Base-by-base conservation (phyloP, 495 filamentous ascomycete genomes). In the Thermothielavioides terrestris region DNA sequence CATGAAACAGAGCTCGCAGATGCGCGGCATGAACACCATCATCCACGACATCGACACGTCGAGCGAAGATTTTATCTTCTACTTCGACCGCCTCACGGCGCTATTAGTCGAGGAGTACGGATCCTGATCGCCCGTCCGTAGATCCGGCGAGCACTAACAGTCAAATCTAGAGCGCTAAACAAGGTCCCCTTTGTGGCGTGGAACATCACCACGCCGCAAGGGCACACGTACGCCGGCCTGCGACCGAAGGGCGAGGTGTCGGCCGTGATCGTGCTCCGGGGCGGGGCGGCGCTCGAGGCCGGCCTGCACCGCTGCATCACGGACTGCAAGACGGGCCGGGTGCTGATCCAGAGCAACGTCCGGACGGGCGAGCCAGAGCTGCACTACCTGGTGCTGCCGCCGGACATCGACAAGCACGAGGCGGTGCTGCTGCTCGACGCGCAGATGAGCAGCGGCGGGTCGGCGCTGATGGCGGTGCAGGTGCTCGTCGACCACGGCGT, bases 401-500 rank as follows among this genome's bases (percentile, higher is more conserved):
- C 73, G 15, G 74, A 84, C 48, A 83, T 95, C 50, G 69, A 75
- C 44, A 62, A 73, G 53, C 84, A 95, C 63, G 79, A 83, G 50
- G 80, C 81, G 42, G 88, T 98, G 12, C 74, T 98, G 42, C 71
- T 98, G 30, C 70, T 97, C 15, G 94, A 97, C 65, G 80, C 89
- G 17, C 92, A 98, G 62, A 95, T 98, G 84, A 84, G 85, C 14
- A 88, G 83, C 51, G 92, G 92, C 15, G 91, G 89, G 27, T 88
- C 92, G 32, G 94, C 90, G 6, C 71, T 98, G 40, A 98, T 98
- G 92, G 90, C 92, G 4, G 91, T 97, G 25, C 83, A 88, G 54
- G 88, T 98, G 30, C 68, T 98, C 49, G 80, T 94, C 36, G 92
- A 98, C 67, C 89, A 97, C 61, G 92, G 92, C 2, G 89, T 97